A percentile compares a stretch with the other conserved stretches of the same genome.
Evolutionary conservation across 1,284 basidiomycete genomes (phyloP).

Genomic region (Leccinum olivaceoglutinosum): DNA sequence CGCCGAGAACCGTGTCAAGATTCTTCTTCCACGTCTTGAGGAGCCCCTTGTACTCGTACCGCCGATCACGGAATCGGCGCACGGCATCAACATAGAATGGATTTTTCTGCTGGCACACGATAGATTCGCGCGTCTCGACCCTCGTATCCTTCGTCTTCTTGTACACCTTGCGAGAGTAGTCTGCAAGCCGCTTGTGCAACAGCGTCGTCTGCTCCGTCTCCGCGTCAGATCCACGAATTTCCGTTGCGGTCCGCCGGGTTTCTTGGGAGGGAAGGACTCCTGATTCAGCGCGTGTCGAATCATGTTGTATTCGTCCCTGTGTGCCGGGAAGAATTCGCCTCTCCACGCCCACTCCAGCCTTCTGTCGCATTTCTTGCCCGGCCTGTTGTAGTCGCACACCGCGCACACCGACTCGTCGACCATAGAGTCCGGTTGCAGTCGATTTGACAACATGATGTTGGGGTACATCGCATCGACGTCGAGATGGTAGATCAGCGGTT

Average conservation of each 20-base stretch:
- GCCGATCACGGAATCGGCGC: conserved; percentile 92
- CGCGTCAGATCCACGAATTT: conserved; percentile 81
- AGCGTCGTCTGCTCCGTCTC: conserved; percentile 86
- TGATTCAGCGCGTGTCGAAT: conserved; percentile 95
- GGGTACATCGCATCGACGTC: conserved; percentile 99
- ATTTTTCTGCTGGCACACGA: conserved; percentile 97
- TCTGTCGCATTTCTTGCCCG: conserved; percentile 92
- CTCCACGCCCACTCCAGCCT: conserved; percentile 98
- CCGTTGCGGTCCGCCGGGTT: conserved; percentile 67
- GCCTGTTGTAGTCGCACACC: conserved; percentile 97
- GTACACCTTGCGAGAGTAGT: conserved; percentile 98
- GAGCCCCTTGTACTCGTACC: conserved; percentile 98
- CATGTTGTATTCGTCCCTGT: conserved; percentile 99
- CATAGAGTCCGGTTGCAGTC: conserved; percentile 96
- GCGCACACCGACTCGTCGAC: conserved; percentile 96
- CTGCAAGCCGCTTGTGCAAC: conserved; percentile 94
- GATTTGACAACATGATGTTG: conserved; percentile 99
- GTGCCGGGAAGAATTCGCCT: conserved; percentile 97
- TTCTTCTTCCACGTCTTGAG: conserved; percentile 99
- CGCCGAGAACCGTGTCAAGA: conserved; percentile 69
- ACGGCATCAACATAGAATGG: conserved; percentile 99
- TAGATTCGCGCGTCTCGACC: conserved; percentile 90
- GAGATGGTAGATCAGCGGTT: conserved; percentile 96
- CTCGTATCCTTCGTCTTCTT: conserved; percentile 99
- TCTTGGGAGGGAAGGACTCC: conserved; percentile 86